Evolutionary conservation across 345 rosid genomes (phyloP), one percentile per base, ranked within the genome.

Genomic region (Reutealis trisperma): DNA sequence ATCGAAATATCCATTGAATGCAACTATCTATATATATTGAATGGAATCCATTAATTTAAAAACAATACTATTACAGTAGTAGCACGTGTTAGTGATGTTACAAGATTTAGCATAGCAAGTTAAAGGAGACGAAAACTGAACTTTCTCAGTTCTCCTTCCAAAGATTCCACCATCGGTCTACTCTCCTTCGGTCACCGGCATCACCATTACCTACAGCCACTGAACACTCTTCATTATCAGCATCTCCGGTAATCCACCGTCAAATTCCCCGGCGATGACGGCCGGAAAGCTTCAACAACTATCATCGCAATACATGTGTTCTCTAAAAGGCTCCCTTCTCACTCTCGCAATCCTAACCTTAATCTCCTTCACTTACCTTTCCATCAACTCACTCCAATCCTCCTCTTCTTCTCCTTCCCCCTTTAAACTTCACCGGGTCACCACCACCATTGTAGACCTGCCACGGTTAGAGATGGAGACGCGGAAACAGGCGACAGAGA

Each of bases 331-430:
- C 69, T 88, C 91, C 41, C 87, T 96, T 71, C 89, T 92, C 67
- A 64, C 85, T 67, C 89, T 96, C 69, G 90, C 97, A 15, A 52
- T 84, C 74, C 79, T 96, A n/a, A 90, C 97, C 82, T 85, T 92
- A 78, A 37, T 88, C 76, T 91, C 91, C 73, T 87, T 89, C 82
- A 78, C 86, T 78, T 88, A 77, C 86, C 83, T 89, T 80, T 89
- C 96, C 63, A 80, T 92, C 87, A 87, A 87, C 70, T 90, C 96
- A 70, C 78, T 90, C 6, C 88, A 70, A 71, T 81, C 88, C 58
- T 55, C 75, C 9, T 11, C 79, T 21, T 8, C 76, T 3, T 16
- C 63, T 45, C 13, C 60, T 30, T 21, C 88, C 34, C 77, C 85
- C 22, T 72, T 83, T 37, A 37, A 37, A 37, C 6, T 37, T 37